Base-by-base conservation (phyloP, 108 stramenopile genomes). In the Mayamaea pseudoterrestris region DNA sequence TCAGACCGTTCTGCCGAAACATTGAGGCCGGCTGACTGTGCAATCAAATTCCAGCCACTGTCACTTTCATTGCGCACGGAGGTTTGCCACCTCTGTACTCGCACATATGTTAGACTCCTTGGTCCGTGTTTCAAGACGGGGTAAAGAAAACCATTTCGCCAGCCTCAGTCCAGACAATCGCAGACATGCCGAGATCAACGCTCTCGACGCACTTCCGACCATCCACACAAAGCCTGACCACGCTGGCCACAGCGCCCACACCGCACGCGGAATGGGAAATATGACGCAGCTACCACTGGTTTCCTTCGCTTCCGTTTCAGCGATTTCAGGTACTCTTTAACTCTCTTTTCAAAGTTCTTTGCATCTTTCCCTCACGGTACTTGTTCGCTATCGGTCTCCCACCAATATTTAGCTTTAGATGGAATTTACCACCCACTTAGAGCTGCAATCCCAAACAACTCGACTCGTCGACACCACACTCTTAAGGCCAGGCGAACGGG, bases 331-430 rank as follows among this genome's bases (percentile, higher is more conserved):
- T 82, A 86, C 84, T 93, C 77, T 80, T 93, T 93, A 80, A 93
- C 91, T 89, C 86, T 93, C 91, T 93, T 93, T 93, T 89, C 91
- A 93, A 89, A 93, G 85, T 85, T 76, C 89, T 91, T 85, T 91
- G 70, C 83, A 85, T 78, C 78, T 74, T 85, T 87, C 83, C 83
- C 78, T 90, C 87, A 83, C 87, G 78, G 88, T 90, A 84, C 82
- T 91, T 85, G 80, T 85, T 69, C 80, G 71, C 88, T 90, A 90
- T 90, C 88, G 82, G 88, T 90, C 77, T 90, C 88, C 75, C 75
- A 81, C 78, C 80, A 60, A 68, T 84, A 90, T 83, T 90, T 83
- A 84, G 88, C 82, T 73, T 90, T 83, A 82, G 84, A 92, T 92
- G 82, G 84, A 84, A 87, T 84, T 87, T 92, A 87, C 90, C 83